Evolutionary conservation across 306 rosid species (phyloP).

Genomic region (Senna tora): DNA sequence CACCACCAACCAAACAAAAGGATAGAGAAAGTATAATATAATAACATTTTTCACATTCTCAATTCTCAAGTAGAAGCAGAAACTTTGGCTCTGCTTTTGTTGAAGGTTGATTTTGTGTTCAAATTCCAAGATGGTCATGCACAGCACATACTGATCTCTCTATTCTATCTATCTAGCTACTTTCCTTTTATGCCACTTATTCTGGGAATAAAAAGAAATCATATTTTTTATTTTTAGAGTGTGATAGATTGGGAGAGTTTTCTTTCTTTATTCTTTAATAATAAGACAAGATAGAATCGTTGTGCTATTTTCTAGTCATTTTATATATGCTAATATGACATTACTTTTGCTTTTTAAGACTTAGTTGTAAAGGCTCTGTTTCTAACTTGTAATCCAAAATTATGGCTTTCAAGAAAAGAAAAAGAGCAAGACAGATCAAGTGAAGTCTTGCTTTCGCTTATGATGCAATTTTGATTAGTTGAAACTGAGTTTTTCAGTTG

Average conservation of each 20-base stretch:
- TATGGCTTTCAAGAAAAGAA: constrained; percentile 1
- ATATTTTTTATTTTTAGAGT: constrained; percentile 26
- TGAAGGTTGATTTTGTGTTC: constrained; percentile 15
- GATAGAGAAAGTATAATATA: neutral
- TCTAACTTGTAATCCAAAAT: constrained; percentile 32
- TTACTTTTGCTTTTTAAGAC: constrained; percentile 44
- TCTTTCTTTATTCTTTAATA: constrained; percentile 23
- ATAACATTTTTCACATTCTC: too few species aligned
- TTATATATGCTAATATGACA: neutral
- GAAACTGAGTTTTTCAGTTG: constrained; percentile 45
- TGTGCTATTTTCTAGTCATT: too few species aligned
- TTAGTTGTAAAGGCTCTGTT: constrained; percentile 44
- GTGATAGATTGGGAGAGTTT: constrained; percentile 9
- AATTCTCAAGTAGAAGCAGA: neutral
- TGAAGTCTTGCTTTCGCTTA: constrained; percentile 36
- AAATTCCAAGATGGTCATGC: constrained; percentile 15
- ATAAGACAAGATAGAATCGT: neutral
- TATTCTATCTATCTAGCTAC: neutral
- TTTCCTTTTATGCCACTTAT: constrained; percentile 33
- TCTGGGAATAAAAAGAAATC: neutral
- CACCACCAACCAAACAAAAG: neutral
- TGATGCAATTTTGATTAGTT: constrained; percentile 44
- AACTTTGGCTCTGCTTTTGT: constrained; percentile 21
- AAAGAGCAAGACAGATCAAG: constrained; percentile 15
- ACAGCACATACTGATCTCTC: neutral